These are phyloP conservation scores for Pythium aphanidermatum DNA, from an alignment of 352 stramenopile species.

Conservation along the genomic window DNA sequence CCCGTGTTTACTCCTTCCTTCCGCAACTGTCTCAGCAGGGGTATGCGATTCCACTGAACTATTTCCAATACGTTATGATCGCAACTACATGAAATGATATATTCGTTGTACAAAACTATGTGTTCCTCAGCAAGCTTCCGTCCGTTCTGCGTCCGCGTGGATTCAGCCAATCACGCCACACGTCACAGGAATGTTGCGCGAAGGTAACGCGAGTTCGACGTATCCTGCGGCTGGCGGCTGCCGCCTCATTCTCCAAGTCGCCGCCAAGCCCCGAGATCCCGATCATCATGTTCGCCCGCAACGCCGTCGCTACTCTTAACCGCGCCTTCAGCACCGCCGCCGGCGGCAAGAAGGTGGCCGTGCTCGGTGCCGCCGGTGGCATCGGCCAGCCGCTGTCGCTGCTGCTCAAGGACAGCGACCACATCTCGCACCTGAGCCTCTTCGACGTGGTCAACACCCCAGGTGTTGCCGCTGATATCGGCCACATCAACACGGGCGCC, in stretches of 20 bases:
- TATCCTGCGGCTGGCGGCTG: conserved; percentile 9
- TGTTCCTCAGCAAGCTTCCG: background rate
- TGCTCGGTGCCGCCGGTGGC: conserved; percentile 93
- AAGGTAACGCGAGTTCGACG: conserved; percentile 13
- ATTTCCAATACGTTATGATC: too few relatives aligned
- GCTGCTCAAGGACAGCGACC: conserved; percentile 95
- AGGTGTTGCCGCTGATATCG: conserved; percentile 96
- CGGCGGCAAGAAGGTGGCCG: conserved; percentile 73
- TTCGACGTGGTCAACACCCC: conserved; percentile 99
- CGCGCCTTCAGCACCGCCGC: conserved; percentile 52
- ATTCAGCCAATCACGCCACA: conserved; percentile 18
- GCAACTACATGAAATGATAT: background rate
- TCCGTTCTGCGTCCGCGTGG: too few relatives aligned
- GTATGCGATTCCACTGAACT: too few relatives aligned
- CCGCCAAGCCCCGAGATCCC: conserved; percentile 8
- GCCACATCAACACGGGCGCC: conserved; percentile 87
- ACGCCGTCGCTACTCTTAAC: conserved; percentile 16
- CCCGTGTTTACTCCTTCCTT: too few relatives aligned
- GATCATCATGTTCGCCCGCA: conserved; percentile 18
- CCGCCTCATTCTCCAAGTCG: conserved; percentile 12
- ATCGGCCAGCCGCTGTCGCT: conserved; percentile 99
- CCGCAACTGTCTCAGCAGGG: background rate
- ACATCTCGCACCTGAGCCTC: conserved; percentile 95
- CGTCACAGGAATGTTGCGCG: conserved; percentile 14
- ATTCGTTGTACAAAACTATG: background rate